Evolutionary conservation across 2,329 filamentous ascomycete genomes (phyloP).

Genomic region (Mariannaea elegans): DNA sequence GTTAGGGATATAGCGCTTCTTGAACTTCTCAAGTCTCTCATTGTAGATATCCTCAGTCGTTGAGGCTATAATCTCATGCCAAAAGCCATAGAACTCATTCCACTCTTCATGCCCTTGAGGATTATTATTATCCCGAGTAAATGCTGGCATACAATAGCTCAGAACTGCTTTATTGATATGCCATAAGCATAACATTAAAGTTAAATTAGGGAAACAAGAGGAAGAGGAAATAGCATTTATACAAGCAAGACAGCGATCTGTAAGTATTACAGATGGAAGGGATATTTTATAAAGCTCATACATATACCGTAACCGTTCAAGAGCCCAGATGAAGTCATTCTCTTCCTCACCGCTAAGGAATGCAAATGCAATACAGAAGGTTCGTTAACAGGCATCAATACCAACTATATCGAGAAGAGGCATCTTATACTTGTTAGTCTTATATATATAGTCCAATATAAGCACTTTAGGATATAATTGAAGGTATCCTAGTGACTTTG

Average conservation of each 20-base stretch:
- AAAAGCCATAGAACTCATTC: slow-evolving; percentile 32
- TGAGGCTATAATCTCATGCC: slow-evolving; percentile 32
- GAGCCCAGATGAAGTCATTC: no score
- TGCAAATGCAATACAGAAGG: no score
- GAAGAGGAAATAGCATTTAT: slow-evolving; percentile 12
- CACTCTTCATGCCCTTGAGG: slow-evolving; percentile 6
- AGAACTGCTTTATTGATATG: slow-evolving; percentile 7
- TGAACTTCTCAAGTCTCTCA: slow-evolving; percentile 25
- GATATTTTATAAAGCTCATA: no score
- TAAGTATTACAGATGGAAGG: not conserved
- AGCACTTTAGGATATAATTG: slow-evolving; percentile 27
- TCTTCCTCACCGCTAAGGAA: no score
- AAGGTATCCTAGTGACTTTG: slow-evolving; percentile 29
- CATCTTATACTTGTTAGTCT: not conserved
- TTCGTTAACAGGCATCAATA: no score
- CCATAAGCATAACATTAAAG: slow-evolving; percentile 21
- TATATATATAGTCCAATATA: slow-evolving; percentile 28
- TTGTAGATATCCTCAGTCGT: slow-evolving; percentile 25
- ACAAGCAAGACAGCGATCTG: not conserved
- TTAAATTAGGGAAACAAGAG: slow-evolving; percentile 23
- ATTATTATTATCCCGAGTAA: not conserved
- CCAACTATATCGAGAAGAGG: not conserved
- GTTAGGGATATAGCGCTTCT: slow-evolving; percentile 24
- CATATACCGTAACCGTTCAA: no score
- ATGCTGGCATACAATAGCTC: not conserved